Evolutionary conservation across 1,284 basidiomycete genomes (phyloP).

Genomic region (Microstroma glucosiphilum): DNA sequence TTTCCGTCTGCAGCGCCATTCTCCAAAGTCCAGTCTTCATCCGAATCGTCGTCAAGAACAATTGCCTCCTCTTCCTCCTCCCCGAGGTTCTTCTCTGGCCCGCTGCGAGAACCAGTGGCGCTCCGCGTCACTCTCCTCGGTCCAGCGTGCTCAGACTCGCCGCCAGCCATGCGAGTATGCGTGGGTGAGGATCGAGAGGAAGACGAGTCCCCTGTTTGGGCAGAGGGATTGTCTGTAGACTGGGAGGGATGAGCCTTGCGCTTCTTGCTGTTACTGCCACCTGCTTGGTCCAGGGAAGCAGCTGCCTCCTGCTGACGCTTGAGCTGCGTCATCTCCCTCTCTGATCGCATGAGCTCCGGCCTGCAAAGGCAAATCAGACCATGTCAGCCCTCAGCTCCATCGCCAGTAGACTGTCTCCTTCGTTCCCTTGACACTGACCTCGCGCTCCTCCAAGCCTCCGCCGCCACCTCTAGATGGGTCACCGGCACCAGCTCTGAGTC

Average conservation of each 20-base stretch:
- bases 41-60: not conserved
- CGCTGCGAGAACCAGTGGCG: not conserved
- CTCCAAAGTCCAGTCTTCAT: not conserved
- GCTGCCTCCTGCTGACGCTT: too few relatives aligned
- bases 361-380: not conserved
- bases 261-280: not conserved
- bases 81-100: not conserved
- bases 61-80: not conserved
- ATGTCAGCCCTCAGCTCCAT: not conserved
- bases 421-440: conserved; percentile 10
- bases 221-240: not conserved
- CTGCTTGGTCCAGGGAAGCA: too few relatives aligned
- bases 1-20: too few relatives aligned
- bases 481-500: conserved; percentile 40
- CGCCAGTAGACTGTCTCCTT: not conserved
- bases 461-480: conserved; percentile 35
- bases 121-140: not conserved
- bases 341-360: not conserved
- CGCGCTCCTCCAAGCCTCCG: conserved; percentile 33
- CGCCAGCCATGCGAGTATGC: not conserved
- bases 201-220: not conserved
- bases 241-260: too few relatives aligned
- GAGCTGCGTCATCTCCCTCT: not conserved
- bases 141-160: not conserved
- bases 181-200: too few relatives aligned